Evolutionary conservation across 164 flowering plant genomes (phyloP).

Genomic region (Vitis amurensis): DNA sequence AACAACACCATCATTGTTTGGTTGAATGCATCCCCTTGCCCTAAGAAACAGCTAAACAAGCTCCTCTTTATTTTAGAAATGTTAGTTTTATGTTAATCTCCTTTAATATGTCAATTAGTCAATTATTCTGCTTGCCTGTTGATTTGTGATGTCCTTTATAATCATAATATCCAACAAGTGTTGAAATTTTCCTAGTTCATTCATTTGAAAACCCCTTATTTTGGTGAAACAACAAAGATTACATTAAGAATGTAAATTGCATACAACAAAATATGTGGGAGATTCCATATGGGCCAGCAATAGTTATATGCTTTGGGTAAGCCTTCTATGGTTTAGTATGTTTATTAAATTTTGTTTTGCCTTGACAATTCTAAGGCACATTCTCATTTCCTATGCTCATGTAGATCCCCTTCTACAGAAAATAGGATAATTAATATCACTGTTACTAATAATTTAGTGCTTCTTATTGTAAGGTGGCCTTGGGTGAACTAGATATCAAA

Average conservation of each 20-base stretch:
- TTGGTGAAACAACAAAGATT: neutral
- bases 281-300: too few species aligned
- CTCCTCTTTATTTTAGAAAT: conserved; percentile 88
- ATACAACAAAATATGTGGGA: too few species aligned
- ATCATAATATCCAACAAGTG: neutral
- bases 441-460: too few species aligned
- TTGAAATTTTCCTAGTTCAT: neutral
- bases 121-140: neutral
- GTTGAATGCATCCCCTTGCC: conserved; percentile 93
- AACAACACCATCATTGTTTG: conserved; percentile 87
- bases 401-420: too few species aligned
- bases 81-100: conserved; percentile 24
- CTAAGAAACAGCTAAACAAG: conserved; percentile 64
- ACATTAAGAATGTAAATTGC: neutral
- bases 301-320: too few species aligned
- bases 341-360: too few species aligned
- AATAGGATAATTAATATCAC: too few species aligned
- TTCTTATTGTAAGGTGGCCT: too few species aligned
- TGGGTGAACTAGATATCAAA: too few species aligned
- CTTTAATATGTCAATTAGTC: neutral
- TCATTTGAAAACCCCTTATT: neutral
- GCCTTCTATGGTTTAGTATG: too few species aligned
- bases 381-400: too few species aligned
- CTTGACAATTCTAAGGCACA: too few species aligned
- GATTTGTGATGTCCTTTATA: neutral